Evolutionary conservation across 108 stramenopile species (phyloP).

Genomic region (Nannochloropsis salina): DNA sequence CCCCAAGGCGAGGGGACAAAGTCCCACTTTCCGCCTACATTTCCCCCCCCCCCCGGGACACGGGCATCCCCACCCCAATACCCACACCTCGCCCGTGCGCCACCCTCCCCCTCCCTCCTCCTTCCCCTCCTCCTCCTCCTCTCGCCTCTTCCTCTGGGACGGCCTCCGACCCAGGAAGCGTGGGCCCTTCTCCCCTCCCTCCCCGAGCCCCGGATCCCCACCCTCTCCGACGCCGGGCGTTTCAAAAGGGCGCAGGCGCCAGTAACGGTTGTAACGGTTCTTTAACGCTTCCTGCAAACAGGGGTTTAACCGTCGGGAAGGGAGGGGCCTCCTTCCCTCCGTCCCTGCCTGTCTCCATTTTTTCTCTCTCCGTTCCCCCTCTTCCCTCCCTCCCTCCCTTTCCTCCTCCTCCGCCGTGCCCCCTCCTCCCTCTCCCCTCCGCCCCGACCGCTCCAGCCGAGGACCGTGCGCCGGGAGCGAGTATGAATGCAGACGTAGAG

Average conservation of each 20-base stretch:
- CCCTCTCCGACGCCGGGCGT: neutral
- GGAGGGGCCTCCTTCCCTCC: too few relatives aligned
- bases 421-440: too few relatives aligned
- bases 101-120: neutral
- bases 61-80: neutral
- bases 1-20: too few relatives aligned
- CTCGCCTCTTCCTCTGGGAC: neutral
- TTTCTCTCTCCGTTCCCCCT: neutral
- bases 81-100: neutral
- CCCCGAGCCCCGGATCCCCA: too few relatives aligned
- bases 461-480: too few relatives aligned
- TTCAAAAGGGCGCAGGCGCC: neutral
- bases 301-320: too few relatives aligned
- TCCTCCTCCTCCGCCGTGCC: neutral
- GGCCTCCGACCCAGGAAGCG: too few relatives aligned
- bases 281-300: neutral
- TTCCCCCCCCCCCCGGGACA: too few relatives aligned
- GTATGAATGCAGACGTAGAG: too few relatives aligned
- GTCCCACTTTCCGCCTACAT: too few relatives aligned
- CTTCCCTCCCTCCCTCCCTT: neutral
- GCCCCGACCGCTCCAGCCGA: too few relatives aligned
- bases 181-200: too few relatives aligned
- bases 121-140: neutral
- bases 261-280: neutral
- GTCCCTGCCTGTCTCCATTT: neutral